Evolutionary conservation across 192 early-diverging fungal species (phyloP).

Genomic region (Coemansia sp.): DNA sequence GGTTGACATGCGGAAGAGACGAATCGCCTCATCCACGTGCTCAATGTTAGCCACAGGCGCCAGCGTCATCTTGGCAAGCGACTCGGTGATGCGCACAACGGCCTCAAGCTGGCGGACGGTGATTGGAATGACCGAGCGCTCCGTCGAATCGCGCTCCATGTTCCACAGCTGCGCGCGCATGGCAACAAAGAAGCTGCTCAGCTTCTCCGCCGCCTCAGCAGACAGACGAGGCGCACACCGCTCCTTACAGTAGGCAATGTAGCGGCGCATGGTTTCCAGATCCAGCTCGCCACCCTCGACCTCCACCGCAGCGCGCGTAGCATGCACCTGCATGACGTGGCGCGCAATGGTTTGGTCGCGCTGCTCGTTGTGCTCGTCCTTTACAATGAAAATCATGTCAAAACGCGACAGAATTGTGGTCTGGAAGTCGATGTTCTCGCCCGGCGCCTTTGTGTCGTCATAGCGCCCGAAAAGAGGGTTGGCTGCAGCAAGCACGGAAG

Average conservation of each 20-base stretch:
- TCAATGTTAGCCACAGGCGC: conserved; percentile 77
- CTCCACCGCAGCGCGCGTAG: conserved; percentile 68
- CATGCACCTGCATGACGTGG: conserved; percentile 94
- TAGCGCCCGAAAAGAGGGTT: conserved; percentile 99
- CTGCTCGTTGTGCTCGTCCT: conserved; percentile 93
- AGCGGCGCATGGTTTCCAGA: conserved; percentile 93
- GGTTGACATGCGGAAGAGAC: conserved; percentile 95
- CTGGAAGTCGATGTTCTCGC: conserved; percentile 99
- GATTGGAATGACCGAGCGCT: conserved; percentile 89
- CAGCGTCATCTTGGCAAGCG: conserved; percentile 93
- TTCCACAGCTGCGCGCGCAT: conserved; percentile 83
- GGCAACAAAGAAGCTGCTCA: conserved; percentile 90
- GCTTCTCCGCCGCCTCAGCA: conserved; percentile 84
- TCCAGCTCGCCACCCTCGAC: conserved; percentile 81
- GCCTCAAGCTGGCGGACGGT: conserved; percentile 97
- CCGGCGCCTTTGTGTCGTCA: conserved; percentile 96
- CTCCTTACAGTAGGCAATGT: conserved; percentile 92
- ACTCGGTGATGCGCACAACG: conserved; percentile 96
- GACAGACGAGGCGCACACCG: conserved; percentile 93
- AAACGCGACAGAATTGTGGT: conserved; percentile 99
- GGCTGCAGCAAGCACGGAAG: conserved; percentile 95
- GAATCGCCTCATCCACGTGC: conserved; percentile 97
- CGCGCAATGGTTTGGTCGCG: conserved; percentile 90
- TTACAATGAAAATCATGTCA: conserved; percentile 99
- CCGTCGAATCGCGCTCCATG: conserved; percentile 70